Evolutionary conservation across 306 rosid species (phyloP).

Genomic region (Arachis hypogaea): DNA sequence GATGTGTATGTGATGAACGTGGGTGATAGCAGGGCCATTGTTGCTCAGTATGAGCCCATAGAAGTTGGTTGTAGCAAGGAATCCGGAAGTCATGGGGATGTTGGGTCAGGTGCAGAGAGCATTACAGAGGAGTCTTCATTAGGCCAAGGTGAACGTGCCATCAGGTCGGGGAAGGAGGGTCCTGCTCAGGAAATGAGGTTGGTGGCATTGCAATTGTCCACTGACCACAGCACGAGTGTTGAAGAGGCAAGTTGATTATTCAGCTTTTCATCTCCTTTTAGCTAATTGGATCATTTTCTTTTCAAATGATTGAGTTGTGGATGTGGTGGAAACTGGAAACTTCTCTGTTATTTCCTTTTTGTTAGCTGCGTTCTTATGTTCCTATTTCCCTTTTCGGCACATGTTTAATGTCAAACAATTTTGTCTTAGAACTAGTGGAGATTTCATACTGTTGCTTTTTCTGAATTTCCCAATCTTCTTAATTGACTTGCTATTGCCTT

Average conservation of each 20-base stretch:
- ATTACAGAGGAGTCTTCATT: conserved; percentile 63
- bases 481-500: too few relatives aligned
- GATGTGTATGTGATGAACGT: conserved; percentile 93
- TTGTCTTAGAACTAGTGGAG: neutral
- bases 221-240: conserved; percentile 89
- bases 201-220: conserved; percentile 81
- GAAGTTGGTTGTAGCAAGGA: conserved; percentile 52
- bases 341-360: too few relatives aligned
- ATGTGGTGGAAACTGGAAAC: too few relatives aligned
- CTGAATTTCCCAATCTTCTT: neutral
- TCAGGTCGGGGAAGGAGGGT: conserved; percentile 43
- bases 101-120: conserved; percentile 51
- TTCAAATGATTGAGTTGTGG: too few relatives aligned
- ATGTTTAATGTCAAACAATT: neutral
- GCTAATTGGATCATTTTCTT: too few relatives aligned
- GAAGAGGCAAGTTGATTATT: conserved; percentile 64
- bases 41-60: conserved; percentile 64
- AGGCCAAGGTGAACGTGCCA: conserved; percentile 44
- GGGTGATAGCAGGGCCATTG: conserved; percentile 90
- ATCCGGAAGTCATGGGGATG: conserved; percentile 39
- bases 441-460: neutral
- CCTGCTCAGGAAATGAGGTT: conserved; percentile 54
- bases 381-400: neutral
- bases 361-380: too few relatives aligned
- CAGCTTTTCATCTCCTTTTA: conserved; percentile 15